These are phyloP conservation scores for Hypholoma fasciculare DNA, from an alignment of 768 basidiomycete genomes.

Conservation along the genomic window DNA sequence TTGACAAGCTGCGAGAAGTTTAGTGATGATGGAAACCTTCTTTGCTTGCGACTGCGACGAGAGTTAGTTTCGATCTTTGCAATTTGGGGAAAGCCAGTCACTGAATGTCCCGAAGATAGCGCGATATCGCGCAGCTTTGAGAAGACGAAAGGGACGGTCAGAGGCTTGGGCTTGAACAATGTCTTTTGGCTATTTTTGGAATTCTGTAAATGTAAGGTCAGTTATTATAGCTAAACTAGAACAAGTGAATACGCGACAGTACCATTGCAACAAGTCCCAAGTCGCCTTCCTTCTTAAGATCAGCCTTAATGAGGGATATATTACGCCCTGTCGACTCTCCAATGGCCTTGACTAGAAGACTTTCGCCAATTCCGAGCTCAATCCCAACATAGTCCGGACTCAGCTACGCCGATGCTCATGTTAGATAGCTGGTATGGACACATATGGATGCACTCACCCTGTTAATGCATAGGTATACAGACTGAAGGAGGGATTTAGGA, in stretches of 20 bases:
- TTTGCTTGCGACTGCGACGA: constrained; percentile 82
- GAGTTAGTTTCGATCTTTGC: constrained; percentile 3
- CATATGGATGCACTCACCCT: constrained; percentile 53
- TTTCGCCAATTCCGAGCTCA: constrained; percentile 96
- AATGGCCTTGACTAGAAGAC: constrained; percentile 92
- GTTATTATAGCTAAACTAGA: neutral
- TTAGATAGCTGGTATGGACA: neutral
- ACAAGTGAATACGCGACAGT: constrained; percentile 17
- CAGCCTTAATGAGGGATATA: constrained; percentile 78
- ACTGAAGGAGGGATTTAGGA: constrained; percentile 74
- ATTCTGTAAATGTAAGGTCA: constrained; percentile 48
- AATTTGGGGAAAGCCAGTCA: constrained; percentile 26
- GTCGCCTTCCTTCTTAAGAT: constrained; percentile 94
- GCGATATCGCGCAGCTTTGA: constrained; percentile 91
- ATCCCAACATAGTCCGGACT: constrained; percentile 95
- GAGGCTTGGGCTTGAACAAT: constrained; percentile 89
- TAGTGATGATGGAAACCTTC: constrained; percentile 94
- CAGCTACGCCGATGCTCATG: constrained; percentile 48
- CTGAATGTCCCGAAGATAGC: constrained; percentile 78
- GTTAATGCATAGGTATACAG: constrained; percentile 96
- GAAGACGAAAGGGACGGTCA: constrained; percentile 90
- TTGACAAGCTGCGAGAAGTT: constrained; percentile 89
- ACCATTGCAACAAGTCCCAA: constrained; percentile 97
- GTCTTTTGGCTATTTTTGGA: constrained; percentile 94
- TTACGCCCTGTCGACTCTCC: constrained; percentile 94